Conservation (phyloP, 768 basidiomycete genomes). For the Auriscalpium orientale region DNA sequence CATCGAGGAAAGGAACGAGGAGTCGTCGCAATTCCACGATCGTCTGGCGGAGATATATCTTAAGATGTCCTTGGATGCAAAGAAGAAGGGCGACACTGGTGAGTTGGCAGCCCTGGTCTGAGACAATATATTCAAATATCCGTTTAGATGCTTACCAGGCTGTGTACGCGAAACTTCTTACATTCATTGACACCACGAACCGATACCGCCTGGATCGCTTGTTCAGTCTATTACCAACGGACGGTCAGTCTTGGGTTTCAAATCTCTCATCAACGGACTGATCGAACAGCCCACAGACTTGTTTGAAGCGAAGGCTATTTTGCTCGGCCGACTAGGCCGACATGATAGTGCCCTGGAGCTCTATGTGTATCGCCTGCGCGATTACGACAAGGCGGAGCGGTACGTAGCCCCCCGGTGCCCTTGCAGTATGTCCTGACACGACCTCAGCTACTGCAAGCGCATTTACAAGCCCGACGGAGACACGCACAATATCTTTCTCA, state of each 20-base stretch:
- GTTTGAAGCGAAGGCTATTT: conserved; percentile 85
- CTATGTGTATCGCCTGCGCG: conserved; percentile 82
- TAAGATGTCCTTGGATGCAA: conserved; percentile 51
- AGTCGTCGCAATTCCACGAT: conserved; percentile 68
- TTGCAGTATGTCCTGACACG: neutral
- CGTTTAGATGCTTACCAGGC: conserved; percentile 39
- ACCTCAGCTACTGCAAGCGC: conserved; percentile 78
- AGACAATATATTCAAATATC: conserved; percentile 3
- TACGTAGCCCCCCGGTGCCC: conserved; percentile 28
- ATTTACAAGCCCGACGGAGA: conserved; percentile 54
- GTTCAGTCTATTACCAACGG: conserved; percentile 71
- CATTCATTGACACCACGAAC: conserved; percentile 65
- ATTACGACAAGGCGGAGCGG: conserved; percentile 87
- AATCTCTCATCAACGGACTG: neutral
- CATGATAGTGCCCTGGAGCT: conserved; percentile 94
- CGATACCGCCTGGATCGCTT: conserved; percentile 73
- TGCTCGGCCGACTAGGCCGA: conserved; percentile 81
- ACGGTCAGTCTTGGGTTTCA: conserved; percentile 42
- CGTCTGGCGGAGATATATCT: conserved; percentile 86
- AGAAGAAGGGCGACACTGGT: conserved; percentile 55
- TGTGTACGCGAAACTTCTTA: conserved; percentile 62
- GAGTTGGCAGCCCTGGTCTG: conserved; percentile 12
- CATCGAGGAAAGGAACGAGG: conserved; percentile 67
- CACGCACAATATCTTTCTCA: conserved; percentile 67
- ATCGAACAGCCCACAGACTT: conserved; percentile 44